These are phyloP conservation scores for Terana coerulea DNA, from an alignment of 768 basidiomycete species.

Conservation along the genomic window DNA sequence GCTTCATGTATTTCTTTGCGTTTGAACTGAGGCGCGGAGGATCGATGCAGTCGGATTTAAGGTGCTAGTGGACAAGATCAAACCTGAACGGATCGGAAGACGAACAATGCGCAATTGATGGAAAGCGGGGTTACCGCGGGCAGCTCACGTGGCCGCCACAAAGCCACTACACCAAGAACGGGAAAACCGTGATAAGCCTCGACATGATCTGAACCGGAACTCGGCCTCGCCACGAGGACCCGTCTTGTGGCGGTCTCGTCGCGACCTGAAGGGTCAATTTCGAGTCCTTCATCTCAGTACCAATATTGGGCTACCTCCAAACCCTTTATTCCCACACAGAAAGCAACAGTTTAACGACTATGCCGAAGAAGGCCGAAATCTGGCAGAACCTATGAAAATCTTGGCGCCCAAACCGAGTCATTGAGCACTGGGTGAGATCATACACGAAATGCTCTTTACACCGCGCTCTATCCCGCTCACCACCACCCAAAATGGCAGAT, in stretches of 20 bases:
- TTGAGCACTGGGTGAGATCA: background rate
- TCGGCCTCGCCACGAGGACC: too few species aligned
- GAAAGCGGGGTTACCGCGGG: background rate
- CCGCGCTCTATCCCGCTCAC: background rate
- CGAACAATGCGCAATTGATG: too few species aligned
- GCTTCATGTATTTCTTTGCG: background rate
- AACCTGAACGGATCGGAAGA: too few species aligned
- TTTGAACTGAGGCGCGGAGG: background rate
- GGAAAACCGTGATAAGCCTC: too few species aligned
- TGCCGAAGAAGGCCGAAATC: too few species aligned
- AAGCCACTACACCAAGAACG: background rate
- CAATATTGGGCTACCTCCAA: too few species aligned
- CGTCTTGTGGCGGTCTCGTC: too few species aligned
- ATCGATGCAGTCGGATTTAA: background rate
- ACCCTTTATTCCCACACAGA: background rate
- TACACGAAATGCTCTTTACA: background rate
- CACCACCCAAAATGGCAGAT: constrained; percentile 15
- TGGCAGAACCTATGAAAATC: background rate
- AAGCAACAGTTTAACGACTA: too few species aligned
- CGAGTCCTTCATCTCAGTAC: too few species aligned
- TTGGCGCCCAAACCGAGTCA: constrained; percentile 7
- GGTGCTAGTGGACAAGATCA: background rate
- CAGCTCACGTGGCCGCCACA: constrained; percentile 2
- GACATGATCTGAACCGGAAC: too few species aligned
- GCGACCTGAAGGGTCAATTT: too few species aligned